phyloP scores from a whole-genome alignment of 2,329 filamentous ascomycete genomes.

The Colletotrichum sp. region DNA sequence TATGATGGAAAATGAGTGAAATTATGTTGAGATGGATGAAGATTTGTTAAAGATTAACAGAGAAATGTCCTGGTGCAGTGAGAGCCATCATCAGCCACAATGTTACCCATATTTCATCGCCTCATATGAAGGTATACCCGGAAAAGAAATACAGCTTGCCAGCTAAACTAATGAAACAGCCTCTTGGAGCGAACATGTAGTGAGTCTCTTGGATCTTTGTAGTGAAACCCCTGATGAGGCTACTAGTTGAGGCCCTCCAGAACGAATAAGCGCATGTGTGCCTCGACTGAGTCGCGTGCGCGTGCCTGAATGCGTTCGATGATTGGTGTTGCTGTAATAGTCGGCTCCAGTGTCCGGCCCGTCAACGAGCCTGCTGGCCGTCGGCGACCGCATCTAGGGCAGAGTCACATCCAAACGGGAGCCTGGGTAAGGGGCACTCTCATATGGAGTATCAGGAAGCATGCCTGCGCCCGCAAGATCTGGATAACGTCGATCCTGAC shows the following conservation, averaged over 20 bases:
- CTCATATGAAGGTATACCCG: background rate
- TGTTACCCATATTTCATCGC: background rate
- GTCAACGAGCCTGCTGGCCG: background rate
- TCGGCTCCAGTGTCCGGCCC: background rate
- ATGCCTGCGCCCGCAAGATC: background rate
- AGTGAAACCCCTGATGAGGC: background rate
- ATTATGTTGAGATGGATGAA: background rate
- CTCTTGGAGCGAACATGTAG: background rate
- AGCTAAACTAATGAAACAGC: background rate
- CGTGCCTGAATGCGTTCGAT: background rate
- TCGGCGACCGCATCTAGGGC: constrained; percentile 5
- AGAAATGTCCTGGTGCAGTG: background rate
- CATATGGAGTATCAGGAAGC: background rate
- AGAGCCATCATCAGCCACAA: background rate
- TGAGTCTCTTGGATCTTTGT: background rate
- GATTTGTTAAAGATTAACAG: accelerated
- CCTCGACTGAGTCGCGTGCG: background rate
- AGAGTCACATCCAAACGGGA: background rate
- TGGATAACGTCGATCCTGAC: background rate
- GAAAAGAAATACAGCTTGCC: background rate
- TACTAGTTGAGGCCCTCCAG: background rate
- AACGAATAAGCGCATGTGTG: background rate
- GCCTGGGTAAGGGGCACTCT: background rate
- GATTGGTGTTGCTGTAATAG: background rate
- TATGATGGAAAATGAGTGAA: background rate